Evolutionary conservation across 2,329 filamentous ascomycete species (phyloP), one percentile per base, ranked within the genome.

Genomic region (Epichloe baconii): DNA sequence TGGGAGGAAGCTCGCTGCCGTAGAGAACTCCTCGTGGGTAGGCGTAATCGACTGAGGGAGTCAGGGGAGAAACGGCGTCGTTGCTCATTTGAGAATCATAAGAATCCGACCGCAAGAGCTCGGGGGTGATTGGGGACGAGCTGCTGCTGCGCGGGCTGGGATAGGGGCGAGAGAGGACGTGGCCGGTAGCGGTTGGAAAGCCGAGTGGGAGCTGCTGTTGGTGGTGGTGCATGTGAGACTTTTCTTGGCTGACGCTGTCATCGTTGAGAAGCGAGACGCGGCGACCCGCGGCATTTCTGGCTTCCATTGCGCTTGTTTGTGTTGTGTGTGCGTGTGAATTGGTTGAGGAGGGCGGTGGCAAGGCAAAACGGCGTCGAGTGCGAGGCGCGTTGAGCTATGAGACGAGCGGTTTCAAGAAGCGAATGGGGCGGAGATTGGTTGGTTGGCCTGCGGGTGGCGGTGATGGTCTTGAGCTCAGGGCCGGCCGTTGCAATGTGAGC

Each of bases 221-320:
- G 26, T 50, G 36, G 12, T 38, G 61, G 52, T 52, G 64, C 59
- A 52, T 48, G 26, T 51, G 48, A 15, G 56, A 26, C 43, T 50
- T 57, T 44, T 53, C 48, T 44, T 48, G 51, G 52, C 51, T 48
- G 31, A 50, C 47, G 50, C 48, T 52, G 46, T 79, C 76, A 56
- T 81, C 77, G 62, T 82, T 82, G 40, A 82, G 69, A 10, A 82
- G 69, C 48, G 79, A 82, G 61, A 82, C 74, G 63, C 72, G 69
- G 57, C 76, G 75, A 58, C 79, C 79, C 42, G 72, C 68, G 43
- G 78, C 75, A 63, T 82, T 75, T 59, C 73, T 68, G 49, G 71
- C 74, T 54, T 79, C 71, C 76, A 82, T 80, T 23, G 31, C 38
- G 47, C n/a, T 14, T 31, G 26, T n/a, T 8, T 26, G 10, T 15